Evolutionary conservation across 2,329 filamentous ascomycete genomes (phyloP).

Genomic region (Graphilbum ipis-grandicollis): DNA sequence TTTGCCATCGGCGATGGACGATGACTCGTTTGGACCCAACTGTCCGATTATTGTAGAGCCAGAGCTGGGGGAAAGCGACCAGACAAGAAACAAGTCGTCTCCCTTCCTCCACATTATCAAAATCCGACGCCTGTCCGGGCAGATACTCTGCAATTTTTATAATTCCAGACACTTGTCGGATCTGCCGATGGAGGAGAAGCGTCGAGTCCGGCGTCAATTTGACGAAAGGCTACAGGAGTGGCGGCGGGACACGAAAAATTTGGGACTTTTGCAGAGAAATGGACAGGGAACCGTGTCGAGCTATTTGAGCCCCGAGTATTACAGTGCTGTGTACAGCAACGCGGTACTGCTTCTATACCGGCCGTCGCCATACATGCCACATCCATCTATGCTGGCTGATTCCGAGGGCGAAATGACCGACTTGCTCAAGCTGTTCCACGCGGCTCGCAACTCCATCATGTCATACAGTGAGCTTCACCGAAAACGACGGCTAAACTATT

Average conservation of each 20-base stretch:
- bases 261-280: neutral
- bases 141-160: constrained; percentile 1
- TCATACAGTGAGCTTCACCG: constrained; percentile 6
- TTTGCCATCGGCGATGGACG: constrained; percentile 4
- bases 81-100: too few species aligned
- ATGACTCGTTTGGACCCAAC: constrained; percentile 1
- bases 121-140: constrained; percentile 4
- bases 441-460: constrained; percentile 1
- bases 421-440: constrained; percentile 1
- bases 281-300: neutral
- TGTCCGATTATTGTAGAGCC: neutral
- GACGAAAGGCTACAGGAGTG: neutral
- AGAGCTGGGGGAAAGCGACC: too few species aligned
- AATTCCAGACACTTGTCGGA: neutral
- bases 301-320: constrained; percentile 3
- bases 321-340: constrained; percentile 5
- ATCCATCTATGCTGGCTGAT: constrained; percentile 1
- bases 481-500: constrained; percentile 9
- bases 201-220: constrained; percentile 1
- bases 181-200: neutral
- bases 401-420: constrained; percentile 1
- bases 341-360: constrained; percentile 6
- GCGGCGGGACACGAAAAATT: neutral
- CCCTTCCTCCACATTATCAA: constrained; percentile 7
- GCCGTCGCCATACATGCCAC: constrained; percentile 4